phyloP scores from a whole-genome alignment of 129 eudicot genomes.

The Sambucus nigra region DNA sequence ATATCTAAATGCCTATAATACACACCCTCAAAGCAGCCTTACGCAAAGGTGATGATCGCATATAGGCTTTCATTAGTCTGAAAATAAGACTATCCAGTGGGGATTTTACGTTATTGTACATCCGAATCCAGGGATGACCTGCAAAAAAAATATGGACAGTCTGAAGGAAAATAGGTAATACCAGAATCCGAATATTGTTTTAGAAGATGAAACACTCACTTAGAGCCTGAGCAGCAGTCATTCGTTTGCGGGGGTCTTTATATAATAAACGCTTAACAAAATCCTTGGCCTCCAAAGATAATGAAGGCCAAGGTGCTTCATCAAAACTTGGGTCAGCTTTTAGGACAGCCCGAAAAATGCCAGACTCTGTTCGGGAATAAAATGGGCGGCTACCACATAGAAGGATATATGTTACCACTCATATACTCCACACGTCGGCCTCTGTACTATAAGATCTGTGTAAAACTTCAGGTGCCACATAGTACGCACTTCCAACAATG shows the following conservation, averaged over 20 bases:
- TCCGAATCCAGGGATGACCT: slow-evolving; percentile 92
- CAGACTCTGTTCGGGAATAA: slow-evolving; percentile 97
- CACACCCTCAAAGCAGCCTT: slow-evolving; percentile 88
- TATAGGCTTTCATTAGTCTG: slow-evolving; percentile 73
- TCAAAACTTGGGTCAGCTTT: slow-evolving; percentile 87
- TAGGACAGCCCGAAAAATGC: slow-evolving; percentile 81
- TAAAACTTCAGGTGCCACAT: slow-evolving; percentile 97
- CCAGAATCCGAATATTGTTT: not conserved
- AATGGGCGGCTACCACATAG: slow-evolving; percentile 93
- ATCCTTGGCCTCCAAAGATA: slow-evolving; percentile 82
- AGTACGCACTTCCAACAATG: slow-evolving; percentile 93
- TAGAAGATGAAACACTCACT: slow-evolving; percentile 31
- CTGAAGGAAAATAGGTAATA: not conserved
- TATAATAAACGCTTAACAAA: slow-evolving; percentile 71
- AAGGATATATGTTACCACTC: slow-evolving; percentile 83
- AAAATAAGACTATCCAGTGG: slow-evolving; percentile 67
- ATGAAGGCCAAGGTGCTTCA: slow-evolving; percentile 89
- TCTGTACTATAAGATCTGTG: slow-evolving; percentile 91
- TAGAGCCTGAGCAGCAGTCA: slow-evolving; percentile 91
- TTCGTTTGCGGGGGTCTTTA: slow-evolving; percentile 87
- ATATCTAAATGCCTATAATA: too few species aligned
- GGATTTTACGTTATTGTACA: slow-evolving; percentile 41
- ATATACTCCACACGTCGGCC: slow-evolving; percentile 96
- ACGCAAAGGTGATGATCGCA: slow-evolving; percentile 87
- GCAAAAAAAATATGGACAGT: slow-evolving; percentile 11